Evolutionary conservation across 169 alveolate species (phyloP), one percentile per base, ranked within the genome.

Genomic region (Plasmodium inui): DNA sequence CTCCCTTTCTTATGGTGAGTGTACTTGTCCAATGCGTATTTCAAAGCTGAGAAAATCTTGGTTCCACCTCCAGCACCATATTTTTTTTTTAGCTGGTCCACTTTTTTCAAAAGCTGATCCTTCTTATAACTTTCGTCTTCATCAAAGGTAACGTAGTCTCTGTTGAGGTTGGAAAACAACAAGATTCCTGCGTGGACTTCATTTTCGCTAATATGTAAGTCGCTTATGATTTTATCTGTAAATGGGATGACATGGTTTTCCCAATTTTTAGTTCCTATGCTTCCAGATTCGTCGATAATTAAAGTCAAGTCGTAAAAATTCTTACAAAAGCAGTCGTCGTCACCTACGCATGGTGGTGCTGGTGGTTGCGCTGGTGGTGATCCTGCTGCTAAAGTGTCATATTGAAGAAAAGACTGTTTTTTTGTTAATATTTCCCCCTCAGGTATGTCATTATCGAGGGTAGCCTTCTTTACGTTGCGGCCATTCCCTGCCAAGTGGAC

Each of bases 281-380:
- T 86, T 74, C 50, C 93, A 17, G 93, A 86, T 86, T 86, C 93
- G 37, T 86, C 93, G 41, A 86, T 74, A 86, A 86, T 86, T 32
- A 86, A 86, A 74, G 93, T 86, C 81, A 86, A 86, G 80, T 86
- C 93, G 85, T 86, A 86, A 74, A 50, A 86, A 86, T 55, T 86
- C 61, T 74, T 19, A 57, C 93, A 86, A 78, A 86, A 76, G 50
- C 93, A 86, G 30, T 74, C 93, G 28, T 73, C 93, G 80, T 73
- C 78, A 26, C 88, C 93, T 8, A 53, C 81, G 44, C 93, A 86
- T 53, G 93, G 93, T 74, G 81, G 39, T 8, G 92, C 44, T 44
- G 83, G 82, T 22, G 50, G 19, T 17, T 39, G 46, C 9, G 14
- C 30, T 76, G 71, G 7, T 70, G 53, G 26, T 34, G 39, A 34